Conservation (phyloP, 805 yeast genomes). For the Candida parachauliodes region DNA sequence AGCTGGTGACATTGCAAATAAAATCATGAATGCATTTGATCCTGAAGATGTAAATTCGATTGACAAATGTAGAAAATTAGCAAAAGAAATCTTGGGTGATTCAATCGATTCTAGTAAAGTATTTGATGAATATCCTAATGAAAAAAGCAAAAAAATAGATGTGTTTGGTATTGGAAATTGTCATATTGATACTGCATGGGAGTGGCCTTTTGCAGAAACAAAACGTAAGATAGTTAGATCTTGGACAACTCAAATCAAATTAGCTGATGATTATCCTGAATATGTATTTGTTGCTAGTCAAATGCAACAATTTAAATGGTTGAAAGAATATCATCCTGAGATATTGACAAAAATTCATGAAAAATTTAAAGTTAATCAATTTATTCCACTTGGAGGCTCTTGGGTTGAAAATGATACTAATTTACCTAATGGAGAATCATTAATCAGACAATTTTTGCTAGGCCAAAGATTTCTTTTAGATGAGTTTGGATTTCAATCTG, state of each 20-base stretch:
- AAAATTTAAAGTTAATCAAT: slow-evolving; percentile 67
- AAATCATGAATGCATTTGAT: slow-evolving; percentile 82
- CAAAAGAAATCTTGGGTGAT: slow-evolving; percentile 60
- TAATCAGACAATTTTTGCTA: slow-evolving; percentile 80
- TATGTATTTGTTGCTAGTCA: slow-evolving; percentile 93
- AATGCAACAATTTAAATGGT: slow-evolving; percentile 94
- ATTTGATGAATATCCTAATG: slow-evolving; percentile 25
- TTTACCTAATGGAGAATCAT: slow-evolving; percentile 90
- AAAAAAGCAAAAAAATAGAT: slow-evolving; percentile 42
- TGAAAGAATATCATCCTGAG: slow-evolving; percentile 80
- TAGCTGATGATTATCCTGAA: slow-evolving; percentile 87
- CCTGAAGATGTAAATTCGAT: slow-evolving; percentile 59
- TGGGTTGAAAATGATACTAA: slow-evolving; percentile 99
- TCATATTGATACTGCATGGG: slow-evolving; percentile 98
- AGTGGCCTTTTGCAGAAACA: slow-evolving; percentile 99
- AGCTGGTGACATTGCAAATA: slow-evolving; percentile 76
- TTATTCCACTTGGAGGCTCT: slow-evolving; percentile 91
- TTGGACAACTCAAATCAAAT: slow-evolving; percentile 88
- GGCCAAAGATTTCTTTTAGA: slow-evolving; percentile 85
- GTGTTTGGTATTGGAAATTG: slow-evolving; percentile 92
- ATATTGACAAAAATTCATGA: slow-evolving; percentile 61
- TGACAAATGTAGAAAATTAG: slow-evolving; percentile 60
- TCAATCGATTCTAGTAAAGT: slow-evolving; percentile 65
- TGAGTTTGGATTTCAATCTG: slow-evolving; percentile 73
- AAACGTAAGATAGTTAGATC: slow-evolving; percentile 89